Evolutionary conservation across 1,284 basidiomycete genomes (phyloP).

Genomic region (Vanrija sp.): DNA sequence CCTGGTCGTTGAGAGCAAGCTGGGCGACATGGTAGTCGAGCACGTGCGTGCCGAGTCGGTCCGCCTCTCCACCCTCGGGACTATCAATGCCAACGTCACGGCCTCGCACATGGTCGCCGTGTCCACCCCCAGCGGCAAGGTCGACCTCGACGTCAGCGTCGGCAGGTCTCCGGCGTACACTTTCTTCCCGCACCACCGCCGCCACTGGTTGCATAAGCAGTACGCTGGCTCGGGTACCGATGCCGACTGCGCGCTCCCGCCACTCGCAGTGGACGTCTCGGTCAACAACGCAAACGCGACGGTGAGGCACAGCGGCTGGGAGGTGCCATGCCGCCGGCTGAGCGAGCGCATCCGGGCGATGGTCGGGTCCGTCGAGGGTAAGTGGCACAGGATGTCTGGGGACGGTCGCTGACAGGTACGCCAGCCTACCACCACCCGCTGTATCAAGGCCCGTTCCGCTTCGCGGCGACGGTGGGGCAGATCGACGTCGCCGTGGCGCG

Average conservation of each 20-base stretch:
- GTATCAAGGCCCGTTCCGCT: slow-evolving; percentile 11
- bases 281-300: slow-evolving; percentile 4
- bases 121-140: slow-evolving; percentile 6
- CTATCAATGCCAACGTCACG: background rate
- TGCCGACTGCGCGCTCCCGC: slow-evolving; percentile 9
- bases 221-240: background rate
- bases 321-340: slow-evolving; percentile 12
- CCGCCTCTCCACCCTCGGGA: slow-evolving; percentile 3
- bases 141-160: slow-evolving; percentile 11
- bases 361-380: slow-evolving; percentile 11
- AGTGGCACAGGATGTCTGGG: background rate
- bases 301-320: slow-evolving; percentile 16
- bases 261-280: slow-evolving; percentile 4
- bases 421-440: slow-evolving; percentile 13
- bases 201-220: background rate
- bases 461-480: slow-evolving; percentile 8
- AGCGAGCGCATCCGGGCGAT: slow-evolving; percentile 2
- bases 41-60: slow-evolving; percentile 7
- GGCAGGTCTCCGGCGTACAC: background rate
- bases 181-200: background rate
- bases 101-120: slow-evolving; percentile 5
- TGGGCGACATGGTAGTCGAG: slow-evolving; percentile 5
- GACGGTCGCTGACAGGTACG: background rate
- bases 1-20: slow-evolving; percentile 1
- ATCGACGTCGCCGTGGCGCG: slow-evolving; percentile 6